A percentile compares a stretch with the other conserved stretches of the same genome.
These are phyloP conservation scores for Linaria vulgaris DNA, from an alignment of 257 asterid species.

Conservation along the genomic window DNA sequence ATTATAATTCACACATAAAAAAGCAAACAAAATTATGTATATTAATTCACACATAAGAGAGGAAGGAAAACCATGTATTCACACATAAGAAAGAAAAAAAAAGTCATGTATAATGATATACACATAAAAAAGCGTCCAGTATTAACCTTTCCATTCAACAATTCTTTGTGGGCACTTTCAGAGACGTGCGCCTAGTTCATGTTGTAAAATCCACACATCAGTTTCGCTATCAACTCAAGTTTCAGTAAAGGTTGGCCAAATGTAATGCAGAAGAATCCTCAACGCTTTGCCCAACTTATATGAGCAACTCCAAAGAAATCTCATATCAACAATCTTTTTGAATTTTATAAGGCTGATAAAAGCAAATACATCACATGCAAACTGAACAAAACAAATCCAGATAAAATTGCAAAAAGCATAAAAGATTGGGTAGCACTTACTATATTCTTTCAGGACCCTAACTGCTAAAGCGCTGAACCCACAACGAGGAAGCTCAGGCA, in stretches of 20 bases:
- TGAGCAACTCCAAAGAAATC: background rate
- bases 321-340: background rate
- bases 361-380: background rate
- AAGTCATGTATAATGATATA: too few species aligned
- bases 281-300: too few species aligned
- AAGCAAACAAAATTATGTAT: too few species aligned
- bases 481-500: conserved; percentile 85
- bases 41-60: too few species aligned
- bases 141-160: too few species aligned
- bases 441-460: conserved; percentile 71
- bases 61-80: too few species aligned
- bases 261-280: background rate
- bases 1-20: too few species aligned
- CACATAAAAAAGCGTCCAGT: too few species aligned
- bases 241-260: background rate
- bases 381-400: background rate
- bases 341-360: conserved; percentile 1
- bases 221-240: conserved; percentile 7
- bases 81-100: too few species aligned
- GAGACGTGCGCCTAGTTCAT: too few species aligned
- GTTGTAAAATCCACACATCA: conserved; percentile 5
- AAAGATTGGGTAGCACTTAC: conserved; percentile 45
- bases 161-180: too few species aligned
- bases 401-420: conserved; percentile 3
- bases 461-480: conserved; percentile 97